Conservation (phyloP, 1,139 yeast species). For the Sugiyamaella novakii region DNA sequence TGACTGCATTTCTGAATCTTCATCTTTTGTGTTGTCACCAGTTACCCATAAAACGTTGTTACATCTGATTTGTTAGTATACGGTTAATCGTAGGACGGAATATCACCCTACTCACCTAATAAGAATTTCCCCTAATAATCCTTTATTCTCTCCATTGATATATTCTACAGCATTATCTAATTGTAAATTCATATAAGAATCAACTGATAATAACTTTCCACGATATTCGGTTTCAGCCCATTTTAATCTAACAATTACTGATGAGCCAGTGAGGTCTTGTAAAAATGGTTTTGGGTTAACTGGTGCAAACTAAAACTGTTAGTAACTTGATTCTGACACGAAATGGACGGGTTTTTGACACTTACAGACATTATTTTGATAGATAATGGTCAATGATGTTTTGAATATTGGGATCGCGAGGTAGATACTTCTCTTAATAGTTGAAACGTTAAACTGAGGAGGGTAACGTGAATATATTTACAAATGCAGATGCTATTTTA, state of each 20-base stretch:
- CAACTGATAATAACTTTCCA: slow-evolving; percentile 80
- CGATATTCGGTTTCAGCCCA: slow-evolving; percentile 92
- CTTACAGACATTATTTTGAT: slow-evolving; percentile 10
- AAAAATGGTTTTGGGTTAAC: slow-evolving; percentile 90
- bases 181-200: slow-evolving; percentile 90
- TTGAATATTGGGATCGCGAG: no score
- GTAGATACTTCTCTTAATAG: no score
- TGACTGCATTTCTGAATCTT: slow-evolving; percentile 25
- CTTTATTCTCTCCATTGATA: slow-evolving; percentile 55
- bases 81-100: neutral
- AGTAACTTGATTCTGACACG: no score
- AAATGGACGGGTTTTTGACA: neutral
- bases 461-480: no score
- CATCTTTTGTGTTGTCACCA: slow-evolving; percentile 28
- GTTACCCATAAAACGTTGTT: slow-evolving; percentile 50
- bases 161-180: slow-evolving; percentile 70
- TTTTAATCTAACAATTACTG: slow-evolving; percentile 82
- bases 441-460: no score
- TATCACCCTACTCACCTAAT: slow-evolving; percentile 53
- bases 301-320: slow-evolving; percentile 58
- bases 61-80: slow-evolving; percentile 37
- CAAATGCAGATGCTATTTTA: no score
- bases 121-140: slow-evolving; percentile 76
- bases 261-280: slow-evolving; percentile 67
- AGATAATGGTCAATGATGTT: no score